Base-by-base conservation (phyloP, 352 stramenopile species). In the Phytophthora sp. region DNA sequence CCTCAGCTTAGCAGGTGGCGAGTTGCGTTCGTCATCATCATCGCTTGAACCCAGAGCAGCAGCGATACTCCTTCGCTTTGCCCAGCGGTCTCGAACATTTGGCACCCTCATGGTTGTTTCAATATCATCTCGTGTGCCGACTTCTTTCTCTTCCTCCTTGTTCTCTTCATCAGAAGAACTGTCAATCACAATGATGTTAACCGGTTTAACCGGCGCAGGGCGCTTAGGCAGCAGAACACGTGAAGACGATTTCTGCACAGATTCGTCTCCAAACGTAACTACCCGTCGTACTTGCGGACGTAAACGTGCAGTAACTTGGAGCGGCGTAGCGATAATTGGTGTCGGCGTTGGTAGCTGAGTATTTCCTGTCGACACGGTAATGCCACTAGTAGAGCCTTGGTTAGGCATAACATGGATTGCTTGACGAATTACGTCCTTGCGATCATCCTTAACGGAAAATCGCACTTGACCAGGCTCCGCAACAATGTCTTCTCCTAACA, bases 381-480 rank as follows among this genome's bases (percentile, higher is more conserved):
- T 35, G 18, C 41, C 53, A 26, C 46, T 35, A n/a, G n/a, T n/a
- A 54, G 66, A 57, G n/a, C 66, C 71, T 55, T 46, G 71, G 12
- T 76, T 71, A 7, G 71, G 61, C 57, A 86, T 80, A 7, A 76
- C 47, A 33, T 83, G 76, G 23, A 80, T 73, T 27, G 66, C 73
- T 71, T 63, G 61, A 13, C 79, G 74, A 7, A 86, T 69, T 2
- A 79, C 62, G 0, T 72, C 54, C 9, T 78, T 68, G 12, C 73
- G 55, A 23, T 76, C 71, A 18, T 86, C 64, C 42, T 76, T 57
- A 18, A 88, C 75, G 16, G 52, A 68, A 59, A 81, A 88, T 1
- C 74, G 76, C 21, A 88, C 79, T 66, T 86, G 63, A 2, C 74
- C 73, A 26, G 74, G 39, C 36, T 82, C 79, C 4, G 74, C 76